Evolutionary conservation across 257 asterid species (phyloP).

Genomic region (Buddleja alternifolia): DNA sequence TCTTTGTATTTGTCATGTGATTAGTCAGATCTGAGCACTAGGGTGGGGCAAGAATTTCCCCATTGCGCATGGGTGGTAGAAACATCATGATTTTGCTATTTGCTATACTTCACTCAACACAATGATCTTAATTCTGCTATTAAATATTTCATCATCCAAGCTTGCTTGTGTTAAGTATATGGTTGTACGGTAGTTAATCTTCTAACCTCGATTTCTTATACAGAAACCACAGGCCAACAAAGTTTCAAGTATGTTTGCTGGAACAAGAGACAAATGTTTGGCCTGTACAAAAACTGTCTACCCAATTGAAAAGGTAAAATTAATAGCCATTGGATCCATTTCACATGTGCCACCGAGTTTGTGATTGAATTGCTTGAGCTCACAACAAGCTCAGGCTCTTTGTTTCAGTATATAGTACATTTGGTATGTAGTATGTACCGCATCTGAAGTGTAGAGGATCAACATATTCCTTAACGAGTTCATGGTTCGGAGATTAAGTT

Average conservation of each 20-base stretch:
- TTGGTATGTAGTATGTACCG: neutral
- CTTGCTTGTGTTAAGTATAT: neutral
- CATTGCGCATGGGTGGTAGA: neutral
- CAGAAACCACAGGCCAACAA: constrained; percentile 75
- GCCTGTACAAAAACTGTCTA: constrained; percentile 79
- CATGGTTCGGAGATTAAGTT: too few species aligned
- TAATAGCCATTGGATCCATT: neutral
- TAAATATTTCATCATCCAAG: neutral
- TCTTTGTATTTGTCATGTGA: too few species aligned
- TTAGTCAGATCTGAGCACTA: too few species aligned
- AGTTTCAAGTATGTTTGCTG: constrained; percentile 81
- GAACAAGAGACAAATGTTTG: constrained; percentile 83
- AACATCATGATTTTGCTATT: neutral
- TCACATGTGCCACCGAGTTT: too few species aligned
- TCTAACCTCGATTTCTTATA: constrained; percentile 9
- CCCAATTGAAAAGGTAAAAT: constrained; percentile 89
- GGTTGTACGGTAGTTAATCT: neutral
- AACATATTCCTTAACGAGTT: neutral
- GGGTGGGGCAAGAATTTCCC: too few species aligned
- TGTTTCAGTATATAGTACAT: too few species aligned
- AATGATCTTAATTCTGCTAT: neutral
- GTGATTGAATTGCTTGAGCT: too few species aligned
- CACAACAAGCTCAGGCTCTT: too few species aligned
- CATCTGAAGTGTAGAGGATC: neutral
- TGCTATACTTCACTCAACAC: neutral